These are phyloP conservation scores for Phytophthora nicotianae DNA, from an alignment of 352 stramenopile species.

Conservation along the genomic window DNA sequence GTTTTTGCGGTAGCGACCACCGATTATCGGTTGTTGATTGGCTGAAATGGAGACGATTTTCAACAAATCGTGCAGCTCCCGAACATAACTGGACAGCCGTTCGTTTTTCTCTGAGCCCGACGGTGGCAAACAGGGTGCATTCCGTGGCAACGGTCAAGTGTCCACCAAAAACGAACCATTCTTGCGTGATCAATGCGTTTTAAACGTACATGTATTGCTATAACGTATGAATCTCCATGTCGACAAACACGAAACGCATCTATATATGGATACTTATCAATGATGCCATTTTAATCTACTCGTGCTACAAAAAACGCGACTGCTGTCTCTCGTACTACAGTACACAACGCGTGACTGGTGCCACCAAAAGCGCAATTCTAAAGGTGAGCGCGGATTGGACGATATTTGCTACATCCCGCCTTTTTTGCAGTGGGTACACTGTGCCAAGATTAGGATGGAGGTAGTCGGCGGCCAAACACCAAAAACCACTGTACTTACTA, in stretches of 20 bases:
- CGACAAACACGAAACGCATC: not conserved
- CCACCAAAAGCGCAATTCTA: not conserved
- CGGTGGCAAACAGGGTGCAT: not conserved
- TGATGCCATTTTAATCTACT: too few relatives aligned
- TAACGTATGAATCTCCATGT: too few relatives aligned
- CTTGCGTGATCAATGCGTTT: too few relatives aligned
- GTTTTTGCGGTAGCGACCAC: conserved; percentile 26
- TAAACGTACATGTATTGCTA: too few relatives aligned
- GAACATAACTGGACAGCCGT: conserved; percentile 8
- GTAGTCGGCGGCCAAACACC: not conserved
- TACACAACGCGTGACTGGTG: too few relatives aligned
- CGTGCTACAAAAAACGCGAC: too few relatives aligned
- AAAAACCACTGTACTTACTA: not conserved
- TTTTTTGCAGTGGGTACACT: conserved; percentile 1
- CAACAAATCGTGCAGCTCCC: conserved; percentile 7
- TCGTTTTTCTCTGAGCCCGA: conserved; percentile 23
- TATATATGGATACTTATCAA: too few relatives aligned
- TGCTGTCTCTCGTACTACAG: too few relatives aligned
- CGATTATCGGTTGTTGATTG: conserved; percentile 8
- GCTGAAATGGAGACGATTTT: conserved; percentile 12
- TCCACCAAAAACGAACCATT: too few relatives aligned
- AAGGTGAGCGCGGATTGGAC: conserved; percentile 8
- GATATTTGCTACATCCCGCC: not conserved
- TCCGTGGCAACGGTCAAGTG: conserved; percentile 8
- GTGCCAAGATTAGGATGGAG: conserved; percentile 1